Evolutionary conservation across 176 grass and related monocot species (phyloP).

Genomic region (Oryza meridionalis): DNA sequence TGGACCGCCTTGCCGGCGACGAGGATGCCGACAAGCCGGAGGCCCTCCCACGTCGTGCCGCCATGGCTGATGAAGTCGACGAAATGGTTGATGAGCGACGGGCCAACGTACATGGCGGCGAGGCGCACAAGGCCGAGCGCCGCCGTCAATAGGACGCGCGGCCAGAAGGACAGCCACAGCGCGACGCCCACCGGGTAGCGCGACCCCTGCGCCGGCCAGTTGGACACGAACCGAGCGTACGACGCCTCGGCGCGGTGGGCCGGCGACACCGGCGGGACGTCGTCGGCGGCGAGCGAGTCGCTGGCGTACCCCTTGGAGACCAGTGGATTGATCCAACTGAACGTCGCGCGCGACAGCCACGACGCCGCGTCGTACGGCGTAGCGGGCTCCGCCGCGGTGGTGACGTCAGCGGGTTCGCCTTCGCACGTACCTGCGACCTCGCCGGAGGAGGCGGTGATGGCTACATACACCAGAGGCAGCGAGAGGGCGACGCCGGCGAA

Average conservation of each 20-base stretch:
- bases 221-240: conserved; percentile 33
- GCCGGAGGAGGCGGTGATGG: conserved; percentile 1
- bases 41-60: conserved; percentile 40
- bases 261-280: conserved; percentile 35
- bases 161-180: conserved; percentile 49
- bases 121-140: conserved; percentile 32
- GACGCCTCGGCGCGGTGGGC: conserved; percentile 21
- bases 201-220: conserved; percentile 37
- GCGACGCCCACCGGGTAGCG: conserved; percentile 47
- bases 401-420: neutral
- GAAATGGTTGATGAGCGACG: conserved; percentile 42
- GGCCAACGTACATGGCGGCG: conserved; percentile 47
- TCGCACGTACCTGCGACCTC: neutral
- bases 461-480: conserved; percentile 31
- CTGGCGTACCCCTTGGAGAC: conserved; percentile 36
- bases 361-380: conserved; percentile 40
- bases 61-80: conserved; percentile 46
- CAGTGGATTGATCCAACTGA: conserved; percentile 53
- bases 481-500: conserved; percentile 24
- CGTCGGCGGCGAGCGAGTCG: neutral
- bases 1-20: conserved; percentile 48
- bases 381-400: neutral
- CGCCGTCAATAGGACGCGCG: conserved; percentile 31
- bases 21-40: conserved; percentile 46
- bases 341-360: conserved; percentile 41